These are phyloP conservation scores for Camillea tinctor DNA, from an alignment of 2,329 filamentous ascomycete species.

Conservation along the genomic window DNA sequence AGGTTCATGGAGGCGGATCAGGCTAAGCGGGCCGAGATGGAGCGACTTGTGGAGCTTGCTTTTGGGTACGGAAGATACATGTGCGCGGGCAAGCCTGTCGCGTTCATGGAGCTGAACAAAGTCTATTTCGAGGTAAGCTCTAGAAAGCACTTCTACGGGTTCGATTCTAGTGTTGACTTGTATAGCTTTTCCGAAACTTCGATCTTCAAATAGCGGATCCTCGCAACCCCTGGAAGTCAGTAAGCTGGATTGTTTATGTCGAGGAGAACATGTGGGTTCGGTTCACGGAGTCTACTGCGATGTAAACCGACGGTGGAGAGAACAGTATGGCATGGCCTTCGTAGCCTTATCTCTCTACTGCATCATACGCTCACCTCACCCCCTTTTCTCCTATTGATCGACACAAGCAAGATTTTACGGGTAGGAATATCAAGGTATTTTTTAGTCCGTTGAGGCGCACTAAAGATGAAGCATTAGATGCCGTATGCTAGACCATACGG, in stretches of 20 bases:
- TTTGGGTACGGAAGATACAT: conserved; percentile 15
- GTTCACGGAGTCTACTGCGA: not conserved
- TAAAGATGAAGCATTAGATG: too few species aligned
- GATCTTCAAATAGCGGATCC: not conserved
- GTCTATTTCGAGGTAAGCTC: conserved; percentile 8
- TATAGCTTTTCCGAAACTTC: not conserved
- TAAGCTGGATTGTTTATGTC: not conserved
- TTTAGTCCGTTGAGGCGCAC: too few species aligned
- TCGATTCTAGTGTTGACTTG: not conserved
- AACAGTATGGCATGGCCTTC: too few species aligned
- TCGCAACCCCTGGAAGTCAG: not conserved
- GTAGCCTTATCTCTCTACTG: too few species aligned
- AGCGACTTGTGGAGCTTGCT: conserved; percentile 9
- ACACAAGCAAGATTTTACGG: too few species aligned
- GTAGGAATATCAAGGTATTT: too few species aligned
- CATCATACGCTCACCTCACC: too few species aligned
- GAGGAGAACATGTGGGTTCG: not conserved
- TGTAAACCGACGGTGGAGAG: too few species aligned
- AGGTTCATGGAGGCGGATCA: conserved; percentile 9
- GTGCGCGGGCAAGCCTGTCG: conserved; percentile 9
- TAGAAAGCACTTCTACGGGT: not conserved
- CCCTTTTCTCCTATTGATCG: too few species aligned
- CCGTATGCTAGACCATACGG: too few species aligned
- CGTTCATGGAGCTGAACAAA: conserved; percentile 12
- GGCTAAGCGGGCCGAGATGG: conserved; percentile 3